phyloP scores from a whole-genome alignment of 2,329 filamentous ascomycete genomes.

The Teratosphaeria pseudoeucalypti region DNA sequence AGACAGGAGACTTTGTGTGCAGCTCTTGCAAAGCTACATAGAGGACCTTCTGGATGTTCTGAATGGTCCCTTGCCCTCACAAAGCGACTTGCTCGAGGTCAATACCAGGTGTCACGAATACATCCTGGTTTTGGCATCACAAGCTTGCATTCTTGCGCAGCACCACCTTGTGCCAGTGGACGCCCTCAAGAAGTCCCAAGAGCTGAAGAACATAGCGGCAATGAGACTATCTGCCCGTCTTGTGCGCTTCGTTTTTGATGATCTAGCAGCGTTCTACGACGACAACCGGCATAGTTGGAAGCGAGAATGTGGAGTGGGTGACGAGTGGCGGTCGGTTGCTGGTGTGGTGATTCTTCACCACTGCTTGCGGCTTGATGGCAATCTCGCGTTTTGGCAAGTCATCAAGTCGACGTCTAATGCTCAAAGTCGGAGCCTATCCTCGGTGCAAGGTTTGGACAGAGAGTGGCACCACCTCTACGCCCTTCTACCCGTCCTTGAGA shows the following conservation, averaged over 20 bases:
- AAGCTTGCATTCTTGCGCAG: constrained; percentile 24
- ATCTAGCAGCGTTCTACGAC: constrained; percentile 24
- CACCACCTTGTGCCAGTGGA: constrained; percentile 8
- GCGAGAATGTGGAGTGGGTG: constrained; percentile 40
- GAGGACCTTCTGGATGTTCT: constrained; percentile 22
- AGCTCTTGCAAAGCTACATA: constrained; percentile 31
- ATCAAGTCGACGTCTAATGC: constrained; percentile 26
- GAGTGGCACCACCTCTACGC: constrained; percentile 40
- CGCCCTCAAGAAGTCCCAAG: background rate
- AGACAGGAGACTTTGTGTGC: constrained; percentile 40
- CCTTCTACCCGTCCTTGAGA: constrained; percentile 43
- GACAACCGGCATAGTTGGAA: constrained; percentile 30
- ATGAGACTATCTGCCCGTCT: background rate
- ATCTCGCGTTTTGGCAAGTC: constrained; percentile 35
- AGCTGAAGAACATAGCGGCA: background rate
- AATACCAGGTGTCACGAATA: constrained; percentile 9
- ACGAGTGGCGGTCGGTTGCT: constrained; percentile 32
- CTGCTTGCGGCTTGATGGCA: constrained; percentile 24
- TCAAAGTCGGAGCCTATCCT: constrained; percentile 10
- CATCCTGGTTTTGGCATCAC: constrained; percentile 21
- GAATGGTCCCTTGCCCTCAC: background rate
- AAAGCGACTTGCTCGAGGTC: background rate
- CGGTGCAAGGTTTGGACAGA: constrained; percentile 27
- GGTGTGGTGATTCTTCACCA: constrained; percentile 39
- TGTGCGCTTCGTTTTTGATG: background rate